phyloP scores from a whole-genome alignment of 345 rosid species.

The Gossypium stocksii region DNA sequence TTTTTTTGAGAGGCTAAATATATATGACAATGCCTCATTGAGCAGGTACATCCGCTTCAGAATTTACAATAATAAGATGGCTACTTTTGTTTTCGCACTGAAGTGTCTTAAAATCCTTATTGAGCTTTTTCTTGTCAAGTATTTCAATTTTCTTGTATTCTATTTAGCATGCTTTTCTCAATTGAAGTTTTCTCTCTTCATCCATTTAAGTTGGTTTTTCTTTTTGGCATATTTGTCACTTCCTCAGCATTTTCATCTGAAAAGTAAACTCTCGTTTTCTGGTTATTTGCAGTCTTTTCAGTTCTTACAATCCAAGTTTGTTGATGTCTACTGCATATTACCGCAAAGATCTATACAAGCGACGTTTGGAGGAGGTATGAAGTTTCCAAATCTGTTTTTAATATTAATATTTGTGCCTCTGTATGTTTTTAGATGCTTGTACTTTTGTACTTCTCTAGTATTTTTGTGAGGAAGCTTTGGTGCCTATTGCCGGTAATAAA shows the following conservation, averaged over 20 bases:
- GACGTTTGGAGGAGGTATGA: slow-evolving; percentile 51
- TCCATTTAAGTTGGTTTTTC: background rate
- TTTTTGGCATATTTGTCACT: background rate
- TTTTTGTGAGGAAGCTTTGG: background rate
- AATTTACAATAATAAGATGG: background rate
- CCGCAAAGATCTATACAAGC: slow-evolving; percentile 73
- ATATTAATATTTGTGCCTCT: background rate
- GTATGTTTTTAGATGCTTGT: background rate
- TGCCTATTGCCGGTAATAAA: background rate
- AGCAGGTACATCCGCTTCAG: slow-evolving; percentile 50
- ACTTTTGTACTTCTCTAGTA: background rate
- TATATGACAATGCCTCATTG: slow-evolving; percentile 86
- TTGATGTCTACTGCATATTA: slow-evolving; percentile 89
- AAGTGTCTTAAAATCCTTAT: background rate
- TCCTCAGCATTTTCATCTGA: background rate
- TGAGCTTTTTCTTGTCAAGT: background rate
- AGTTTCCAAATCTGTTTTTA: background rate
- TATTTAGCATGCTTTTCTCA: background rate
- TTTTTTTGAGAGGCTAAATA: slow-evolving; percentile 84
- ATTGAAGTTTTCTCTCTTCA: background rate
- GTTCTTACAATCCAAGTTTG: slow-evolving; percentile 62
- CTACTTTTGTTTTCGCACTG: background rate
- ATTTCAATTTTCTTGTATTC: background rate
- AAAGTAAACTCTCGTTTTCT: slow-evolving; percentile 8
- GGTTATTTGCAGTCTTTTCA: slow-evolving; percentile 67